Evolutionary conservation across 1,139 yeast species (phyloP), one percentile per base, ranked within the genome.

Genomic region (Saccharomycopsis crataegensis): DNA sequence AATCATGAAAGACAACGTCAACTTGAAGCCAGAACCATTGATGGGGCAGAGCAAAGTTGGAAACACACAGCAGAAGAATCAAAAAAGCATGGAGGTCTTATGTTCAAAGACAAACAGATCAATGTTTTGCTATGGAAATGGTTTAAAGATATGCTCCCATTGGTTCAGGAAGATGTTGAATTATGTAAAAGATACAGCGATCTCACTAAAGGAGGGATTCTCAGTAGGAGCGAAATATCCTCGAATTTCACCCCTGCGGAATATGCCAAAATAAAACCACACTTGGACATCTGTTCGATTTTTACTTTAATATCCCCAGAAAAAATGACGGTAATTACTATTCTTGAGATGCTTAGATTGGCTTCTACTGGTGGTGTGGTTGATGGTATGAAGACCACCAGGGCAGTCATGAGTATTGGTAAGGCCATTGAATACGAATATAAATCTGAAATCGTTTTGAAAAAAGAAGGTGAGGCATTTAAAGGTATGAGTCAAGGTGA

Each of bases 41-140:
- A 86, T 61, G 93, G 93, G 2, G 96, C 98, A 0, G 81, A 78
- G 59, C 88, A 83, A 63, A 85, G 86, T 66, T 93, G 98, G 98
- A 83, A 80, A 64, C 84, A 83, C 62, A 93, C 85, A 60, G 85
- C 80, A 62, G 94, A 88, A 62, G 83, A 80, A 56, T 74, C 84
- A 66, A 79, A 78, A 58, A 78, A 76, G 50, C 74, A 84, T 61
- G 90, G 91, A n/a, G 79, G 74, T 8, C 59, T 81, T 46, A 68
- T 80, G 32, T 70, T 83, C 49, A 76, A 79, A 53, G 50, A 51
- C 17, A 78, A 80, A 57, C 77, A 80, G 6, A 71, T 91, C 51
- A 90, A 88, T 59, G 84, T 82, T 1, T 80, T 83, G 60, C 70
- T 93, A 43, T 93, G 89, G 78, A 80, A 80, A 59, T 93, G 98